Evolutionary conservation across 108 stramenopile genomes (phyloP), one percentile per base, ranked within the genome.

Genomic region (Pseudonitzschia delicatissima): DNA sequence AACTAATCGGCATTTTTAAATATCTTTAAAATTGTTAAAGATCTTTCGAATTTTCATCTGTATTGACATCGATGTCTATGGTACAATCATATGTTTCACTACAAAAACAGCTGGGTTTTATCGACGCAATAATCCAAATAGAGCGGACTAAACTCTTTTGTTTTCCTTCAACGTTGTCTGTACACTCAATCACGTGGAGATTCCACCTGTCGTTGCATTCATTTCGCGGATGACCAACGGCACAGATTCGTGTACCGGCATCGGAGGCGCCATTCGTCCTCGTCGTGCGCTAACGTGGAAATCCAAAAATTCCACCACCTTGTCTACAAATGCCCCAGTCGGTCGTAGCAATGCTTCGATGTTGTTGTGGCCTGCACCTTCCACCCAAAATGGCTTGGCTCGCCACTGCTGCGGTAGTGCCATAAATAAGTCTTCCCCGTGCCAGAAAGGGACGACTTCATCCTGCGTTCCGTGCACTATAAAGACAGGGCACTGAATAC

Each of bases 391-490:
- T 2, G 95, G 93, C 47, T 91, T 91, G 15, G 87, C 88, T 5
- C 95, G 68, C 94, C 95, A 97, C 25, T 77, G 73, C 62, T 92
- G 87, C 13, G 63, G 86, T 51, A 96, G 72, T 13, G 88, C 86
- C 53, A 97, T 53, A 64, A 96, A 98, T 8, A 98, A 67, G 13
- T 97, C 91, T 73, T 97, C 83, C 7, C 95, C 95, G 62, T 96
- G 95, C 90, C 91, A 93, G 74, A 96, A 96, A 0, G 95, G 95
- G 13, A 96, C 95, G 9, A 96, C 92, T 73, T 96, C 95, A 73
- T 96, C 95, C 58, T 93, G 93, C 52, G 95, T 94, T 34, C 95
- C 95, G 61, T 96, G 95, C 27, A 96, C 74, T 57, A 96, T 92
- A 60, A 96, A 97, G 20, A 97, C 84, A 13, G 98, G 97, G 77